Evolutionary conservation across 495 filamentous ascomycete genomes (phyloP).

Genomic region (Acidiella bohemica): DNA sequence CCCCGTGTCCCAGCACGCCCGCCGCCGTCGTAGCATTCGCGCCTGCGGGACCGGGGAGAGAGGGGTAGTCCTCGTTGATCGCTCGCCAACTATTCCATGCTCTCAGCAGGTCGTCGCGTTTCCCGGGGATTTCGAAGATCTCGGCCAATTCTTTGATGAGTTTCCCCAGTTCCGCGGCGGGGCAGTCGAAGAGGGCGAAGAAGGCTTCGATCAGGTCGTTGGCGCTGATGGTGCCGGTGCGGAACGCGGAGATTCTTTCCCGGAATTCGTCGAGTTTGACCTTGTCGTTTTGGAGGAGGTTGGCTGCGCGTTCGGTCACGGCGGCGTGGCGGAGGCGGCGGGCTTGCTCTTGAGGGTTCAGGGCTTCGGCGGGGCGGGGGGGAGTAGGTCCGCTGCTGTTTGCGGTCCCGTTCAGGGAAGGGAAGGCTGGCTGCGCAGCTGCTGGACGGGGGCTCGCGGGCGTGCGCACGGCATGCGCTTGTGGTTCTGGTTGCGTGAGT

Average conservation of each 20-base stretch:
- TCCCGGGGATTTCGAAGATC: constrained; percentile 70
- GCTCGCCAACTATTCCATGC: constrained; percentile 92
- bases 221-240: constrained; percentile 49
- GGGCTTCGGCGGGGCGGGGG: constrained; percentile 23
- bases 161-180: constrained; percentile 66
- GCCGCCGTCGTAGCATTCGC: constrained; percentile 34
- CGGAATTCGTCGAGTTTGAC: constrained; percentile 67
- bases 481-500: constrained; percentile 42
- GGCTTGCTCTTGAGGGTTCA: constrained; percentile 61
- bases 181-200: constrained; percentile 68
- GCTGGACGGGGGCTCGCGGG: constrained; percentile 24
- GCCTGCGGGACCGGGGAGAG: constrained; percentile 60
- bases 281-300: constrained; percentile 59
- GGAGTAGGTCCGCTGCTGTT: constrained; percentile 5
- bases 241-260: constrained; percentile 58
- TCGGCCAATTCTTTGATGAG: constrained; percentile 86
- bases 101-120: constrained; percentile 55
- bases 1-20: constrained; percentile 30
- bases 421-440: constrained; percentile 14
- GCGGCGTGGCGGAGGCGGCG: constrained; percentile 60
- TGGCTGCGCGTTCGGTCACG: constrained; percentile 72
- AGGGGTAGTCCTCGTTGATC: constrained; percentile 92
- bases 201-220: constrained; percentile 68
- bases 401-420: constrained; percentile 1
- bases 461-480: constrained; percentile 26